Conservation (phyloP, 805 yeast genomes). For the Dipodascus albidus region DNA sequence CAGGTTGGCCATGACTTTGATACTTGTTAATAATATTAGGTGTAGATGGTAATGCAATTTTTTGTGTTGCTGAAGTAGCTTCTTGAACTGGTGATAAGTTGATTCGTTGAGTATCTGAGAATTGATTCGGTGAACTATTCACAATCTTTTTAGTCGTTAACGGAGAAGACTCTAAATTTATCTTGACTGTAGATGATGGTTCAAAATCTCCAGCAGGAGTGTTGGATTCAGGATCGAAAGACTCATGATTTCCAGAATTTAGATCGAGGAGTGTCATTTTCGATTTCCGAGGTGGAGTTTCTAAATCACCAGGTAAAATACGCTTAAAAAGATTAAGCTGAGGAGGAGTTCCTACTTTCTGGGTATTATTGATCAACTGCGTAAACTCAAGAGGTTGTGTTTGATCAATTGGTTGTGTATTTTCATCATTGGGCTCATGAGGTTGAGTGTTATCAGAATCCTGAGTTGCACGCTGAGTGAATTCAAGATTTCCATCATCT, state of each 20-base stretch:
- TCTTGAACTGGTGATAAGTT: not conserved
- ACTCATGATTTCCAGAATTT: no score
- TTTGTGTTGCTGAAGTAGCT: not conserved
- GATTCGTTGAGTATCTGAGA: not conserved
- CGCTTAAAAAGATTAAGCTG: no score
- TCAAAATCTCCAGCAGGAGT: not conserved
- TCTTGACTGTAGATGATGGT: not conserved
- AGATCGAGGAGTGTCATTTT: no score
- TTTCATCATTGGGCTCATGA: not conserved
- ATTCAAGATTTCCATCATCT: not conserved
- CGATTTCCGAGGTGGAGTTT: no score
- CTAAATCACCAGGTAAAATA: no score
- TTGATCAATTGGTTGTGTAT: not conserved
- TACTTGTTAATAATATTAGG: not conserved
- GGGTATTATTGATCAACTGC: not conserved
- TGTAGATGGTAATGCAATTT: not conserved
- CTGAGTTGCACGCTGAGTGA: not conserved
- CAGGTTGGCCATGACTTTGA: not conserved
- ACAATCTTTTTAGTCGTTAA: not conserved
- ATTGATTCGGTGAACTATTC: not conserved
- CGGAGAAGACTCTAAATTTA: not conserved
- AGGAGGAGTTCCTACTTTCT: no score
- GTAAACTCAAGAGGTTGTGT: not conserved
- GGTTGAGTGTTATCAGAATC: not conserved
- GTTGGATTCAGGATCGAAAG: not conserved